Conservation (phyloP, 805 yeast genomes). For the Deakozyma indianensis region DNA sequence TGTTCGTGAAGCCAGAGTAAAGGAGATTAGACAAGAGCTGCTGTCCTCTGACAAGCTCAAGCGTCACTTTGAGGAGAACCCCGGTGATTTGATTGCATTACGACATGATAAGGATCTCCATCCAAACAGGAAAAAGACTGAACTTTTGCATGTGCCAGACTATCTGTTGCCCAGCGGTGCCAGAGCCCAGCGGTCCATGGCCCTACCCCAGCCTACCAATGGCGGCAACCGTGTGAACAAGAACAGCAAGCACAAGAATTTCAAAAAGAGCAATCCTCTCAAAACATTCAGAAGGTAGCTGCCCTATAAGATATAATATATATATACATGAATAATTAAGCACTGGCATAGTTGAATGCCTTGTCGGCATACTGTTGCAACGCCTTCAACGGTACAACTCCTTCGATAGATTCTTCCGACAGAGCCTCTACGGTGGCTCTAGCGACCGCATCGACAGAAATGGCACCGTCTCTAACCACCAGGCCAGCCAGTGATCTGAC, state of each 20-base stretch:
- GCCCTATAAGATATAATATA: too few relatives aligned
- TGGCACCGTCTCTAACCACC: slow-evolving; percentile 26
- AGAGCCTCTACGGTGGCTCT: slow-evolving; percentile 39
- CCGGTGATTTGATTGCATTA: slow-evolving; percentile 76
- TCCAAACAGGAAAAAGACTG: slow-evolving; percentile 66
- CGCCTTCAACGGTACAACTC: slow-evolving; percentile 44
- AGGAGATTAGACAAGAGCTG: slow-evolving; percentile 76
- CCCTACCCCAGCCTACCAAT: not conserved
- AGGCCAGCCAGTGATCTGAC: slow-evolving; percentile 30
- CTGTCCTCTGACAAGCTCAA: slow-evolving; percentile 79
- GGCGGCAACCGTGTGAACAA: not conserved
- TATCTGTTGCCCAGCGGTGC: slow-evolving; percentile 65
- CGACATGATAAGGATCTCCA: slow-evolving; percentile 88
- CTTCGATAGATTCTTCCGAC: slow-evolving; percentile 34
- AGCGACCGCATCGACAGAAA: slow-evolving; percentile 50
- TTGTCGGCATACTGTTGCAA: slow-evolving; percentile 3
- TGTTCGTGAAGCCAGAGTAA: slow-evolving; percentile 83
- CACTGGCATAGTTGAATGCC: not conserved
- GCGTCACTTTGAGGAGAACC: slow-evolving; percentile 93
- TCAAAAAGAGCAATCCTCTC: not conserved
- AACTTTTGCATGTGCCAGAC: slow-evolving; percentile 84
- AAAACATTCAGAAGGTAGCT: not conserved
- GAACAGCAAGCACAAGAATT: not conserved
- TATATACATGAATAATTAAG: too few relatives aligned
- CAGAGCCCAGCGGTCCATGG: slow-evolving; percentile 6